A percentile compares a stretch with the other conserved stretches of the same genome.
phyloP scores from a whole-genome alignment of 1,284 basidiomycete species.

The Ceratobasidium papillatum region DNA sequence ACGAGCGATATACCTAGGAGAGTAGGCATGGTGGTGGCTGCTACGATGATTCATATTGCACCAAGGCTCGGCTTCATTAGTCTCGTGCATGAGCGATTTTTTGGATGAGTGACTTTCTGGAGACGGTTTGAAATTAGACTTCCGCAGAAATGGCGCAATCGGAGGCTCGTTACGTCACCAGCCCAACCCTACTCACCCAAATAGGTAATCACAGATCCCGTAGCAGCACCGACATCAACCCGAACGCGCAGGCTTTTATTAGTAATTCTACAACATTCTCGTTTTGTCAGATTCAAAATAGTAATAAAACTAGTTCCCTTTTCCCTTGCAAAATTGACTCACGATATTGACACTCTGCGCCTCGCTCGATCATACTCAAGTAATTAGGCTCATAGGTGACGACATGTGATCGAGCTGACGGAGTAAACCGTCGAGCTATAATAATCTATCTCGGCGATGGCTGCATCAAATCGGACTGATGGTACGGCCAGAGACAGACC shows the following conservation, averaged over 20 bases:
- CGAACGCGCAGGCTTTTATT: neutral
- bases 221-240: neutral
- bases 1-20: neutral
- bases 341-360: too few relatives aligned
- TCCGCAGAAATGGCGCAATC: slow-evolving; percentile 36
- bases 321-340: too few relatives aligned
- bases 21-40: slow-evolving; percentile 30
- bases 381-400: neutral
- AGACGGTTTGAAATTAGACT: neutral
- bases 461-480: neutral
- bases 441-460: neutral
- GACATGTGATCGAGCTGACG: neutral
- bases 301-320: neutral
- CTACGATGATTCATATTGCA: neutral
- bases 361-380: neutral
- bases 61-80: neutral
- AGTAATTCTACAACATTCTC: neutral
- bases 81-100: slow-evolving; percentile 14
- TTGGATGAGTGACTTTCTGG: slow-evolving; percentile 1
- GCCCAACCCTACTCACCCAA: neutral
- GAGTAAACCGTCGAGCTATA: neutral
- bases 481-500: neutral
- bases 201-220: slow-evolving; percentile 2
- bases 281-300: neutral
- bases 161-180: slow-evolving; percentile 26